Percentiles rank a stretch among this genome's conserved stretches.
Evolutionary conservation across 2,329 filamentous ascomycete species (phyloP).

Genomic region (Aureobasidium sp.): DNA sequence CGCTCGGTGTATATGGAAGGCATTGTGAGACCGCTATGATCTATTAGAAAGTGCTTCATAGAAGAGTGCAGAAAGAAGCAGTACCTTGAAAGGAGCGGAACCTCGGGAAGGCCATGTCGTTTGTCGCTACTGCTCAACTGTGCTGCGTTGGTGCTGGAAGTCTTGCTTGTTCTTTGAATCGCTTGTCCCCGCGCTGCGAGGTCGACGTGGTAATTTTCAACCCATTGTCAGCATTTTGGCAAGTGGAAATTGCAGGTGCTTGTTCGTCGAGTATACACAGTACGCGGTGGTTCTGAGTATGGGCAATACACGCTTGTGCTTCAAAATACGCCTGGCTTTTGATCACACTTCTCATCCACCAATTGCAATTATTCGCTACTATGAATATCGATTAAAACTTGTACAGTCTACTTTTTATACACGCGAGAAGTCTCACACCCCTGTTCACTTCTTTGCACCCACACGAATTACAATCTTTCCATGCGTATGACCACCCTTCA

Average conservation of each 20-base stretch:
- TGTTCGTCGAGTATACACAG: slow-evolving; percentile 6
- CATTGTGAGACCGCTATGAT: background rate
- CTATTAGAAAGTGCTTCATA: background rate
- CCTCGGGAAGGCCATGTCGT: background rate
- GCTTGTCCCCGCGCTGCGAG: slow-evolving; percentile 11
- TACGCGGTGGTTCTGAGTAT: slow-evolving; percentile 15
- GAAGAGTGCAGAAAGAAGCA: background rate
- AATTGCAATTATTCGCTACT: background rate
- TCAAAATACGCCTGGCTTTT: slow-evolving; percentile 6
- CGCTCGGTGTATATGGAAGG: background rate
- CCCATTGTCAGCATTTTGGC: slow-evolving; percentile 7
- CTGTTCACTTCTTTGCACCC: background rate
- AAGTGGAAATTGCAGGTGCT: slow-evolving; percentile 6
- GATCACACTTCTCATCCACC: background rate
- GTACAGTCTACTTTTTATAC: background rate
- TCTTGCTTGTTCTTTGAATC: background rate
- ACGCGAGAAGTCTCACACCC: background rate
- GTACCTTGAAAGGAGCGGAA: background rate
- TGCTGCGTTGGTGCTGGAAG: background rate
- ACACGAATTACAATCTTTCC: slow-evolving; percentile 51
- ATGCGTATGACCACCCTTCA: slow-evolving; percentile 48
- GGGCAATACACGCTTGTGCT: slow-evolving; percentile 7
- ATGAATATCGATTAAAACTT: background rate
- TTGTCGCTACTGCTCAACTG: background rate
- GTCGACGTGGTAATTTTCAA: slow-evolving; percentile 1